These are phyloP conservation scores for Jacaranda copaia DNA, from an alignment of 257 asterid genomes.

Conservation along the genomic window DNA sequence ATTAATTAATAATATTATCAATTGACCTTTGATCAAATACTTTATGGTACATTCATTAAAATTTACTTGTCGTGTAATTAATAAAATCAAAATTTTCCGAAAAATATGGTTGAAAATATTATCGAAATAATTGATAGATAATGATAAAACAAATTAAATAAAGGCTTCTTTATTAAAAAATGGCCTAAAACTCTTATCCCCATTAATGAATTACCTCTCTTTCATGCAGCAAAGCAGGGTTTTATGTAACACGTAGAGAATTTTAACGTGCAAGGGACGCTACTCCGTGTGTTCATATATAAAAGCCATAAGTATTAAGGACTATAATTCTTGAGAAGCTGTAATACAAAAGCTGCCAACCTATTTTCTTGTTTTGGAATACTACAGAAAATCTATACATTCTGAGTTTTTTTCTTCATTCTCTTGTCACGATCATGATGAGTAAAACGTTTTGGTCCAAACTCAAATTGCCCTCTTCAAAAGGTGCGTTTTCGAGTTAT, in stretches of 20 bases:
- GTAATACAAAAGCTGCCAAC: constrained; percentile 7
- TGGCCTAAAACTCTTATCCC: constrained; percentile 12
- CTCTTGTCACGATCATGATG: constrained; percentile 11
- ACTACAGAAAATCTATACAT: neutral
- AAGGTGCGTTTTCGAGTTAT: constrained; percentile 38
- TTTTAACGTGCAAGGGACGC: constrained; percentile 51
- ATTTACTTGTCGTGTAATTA: neutral
- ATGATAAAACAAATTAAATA: neutral
- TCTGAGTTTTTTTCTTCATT: neutral
- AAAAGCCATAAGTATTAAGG: constrained; percentile 5
- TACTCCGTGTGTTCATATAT: constrained; percentile 15
- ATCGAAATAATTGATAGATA: neutral
- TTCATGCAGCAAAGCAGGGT: constrained; percentile 21
- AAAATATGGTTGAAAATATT: neutral
- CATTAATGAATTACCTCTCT: neutral
- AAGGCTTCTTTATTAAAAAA: neutral
- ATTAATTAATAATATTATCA: too few species aligned
- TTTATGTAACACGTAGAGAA: constrained; percentile 38
- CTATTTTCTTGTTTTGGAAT: constrained; percentile 26
- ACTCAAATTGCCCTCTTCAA: constrained; percentile 34
- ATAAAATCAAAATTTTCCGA: too few species aligned
- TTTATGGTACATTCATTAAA: too few species aligned
- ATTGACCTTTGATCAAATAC: too few species aligned
- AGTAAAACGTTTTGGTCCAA: constrained; percentile 40
- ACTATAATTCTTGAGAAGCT: constrained; percentile 28